Evolutionary conservation across 208 protist genomes (phyloP).

Genomic region (Wallacemonas sp.): DNA sequence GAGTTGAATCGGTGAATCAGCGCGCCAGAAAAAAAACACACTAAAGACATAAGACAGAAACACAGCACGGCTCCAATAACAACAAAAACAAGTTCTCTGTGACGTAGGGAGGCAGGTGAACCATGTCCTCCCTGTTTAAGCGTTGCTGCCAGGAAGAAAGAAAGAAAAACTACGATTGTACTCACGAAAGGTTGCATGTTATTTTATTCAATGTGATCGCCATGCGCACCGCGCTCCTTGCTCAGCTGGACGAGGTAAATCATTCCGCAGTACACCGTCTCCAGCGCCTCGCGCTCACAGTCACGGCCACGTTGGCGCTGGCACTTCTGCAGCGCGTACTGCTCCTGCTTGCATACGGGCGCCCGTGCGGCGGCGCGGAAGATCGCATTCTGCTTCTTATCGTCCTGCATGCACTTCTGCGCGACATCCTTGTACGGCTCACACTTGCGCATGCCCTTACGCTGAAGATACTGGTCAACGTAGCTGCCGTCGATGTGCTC

Average conservation of each 20-base stretch:
- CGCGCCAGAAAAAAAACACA: too few relatives aligned
- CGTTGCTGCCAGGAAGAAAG: too few relatives aligned
- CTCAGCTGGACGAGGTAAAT: constrained; percentile 70
- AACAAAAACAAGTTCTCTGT: background rate
- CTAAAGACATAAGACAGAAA: too few relatives aligned
- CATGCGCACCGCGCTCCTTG: constrained; percentile 31
- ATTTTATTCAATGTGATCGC: constrained; percentile 1
- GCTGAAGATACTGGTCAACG: constrained; percentile 82
- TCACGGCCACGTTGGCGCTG: constrained; percentile 44
- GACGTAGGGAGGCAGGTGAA: too few relatives aligned
- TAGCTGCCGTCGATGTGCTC: constrained; percentile 70
- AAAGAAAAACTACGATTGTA: too few relatives aligned
- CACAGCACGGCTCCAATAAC: too few relatives aligned
- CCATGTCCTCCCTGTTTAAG: too few relatives aligned
- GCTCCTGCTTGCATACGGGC: constrained; percentile 71
- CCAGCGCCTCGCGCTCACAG: constrained; percentile 80
- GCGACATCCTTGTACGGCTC: constrained; percentile 72
- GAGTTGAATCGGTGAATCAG: background rate
- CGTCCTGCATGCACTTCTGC: constrained; percentile 69
- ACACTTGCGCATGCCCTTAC: constrained; percentile 68
- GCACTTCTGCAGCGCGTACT: constrained; percentile 50
- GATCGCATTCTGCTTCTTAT: constrained; percentile 76
- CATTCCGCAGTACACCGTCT: constrained; percentile 87
- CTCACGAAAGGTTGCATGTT: too few relatives aligned
- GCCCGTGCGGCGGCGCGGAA: constrained; percentile 61